A percentile compares a stretch with the other conserved stretches of the same genome.
Conservation (phyloP, 1,284 basidiomycete genomes). For the Cryptococcus floricola region DNA sequence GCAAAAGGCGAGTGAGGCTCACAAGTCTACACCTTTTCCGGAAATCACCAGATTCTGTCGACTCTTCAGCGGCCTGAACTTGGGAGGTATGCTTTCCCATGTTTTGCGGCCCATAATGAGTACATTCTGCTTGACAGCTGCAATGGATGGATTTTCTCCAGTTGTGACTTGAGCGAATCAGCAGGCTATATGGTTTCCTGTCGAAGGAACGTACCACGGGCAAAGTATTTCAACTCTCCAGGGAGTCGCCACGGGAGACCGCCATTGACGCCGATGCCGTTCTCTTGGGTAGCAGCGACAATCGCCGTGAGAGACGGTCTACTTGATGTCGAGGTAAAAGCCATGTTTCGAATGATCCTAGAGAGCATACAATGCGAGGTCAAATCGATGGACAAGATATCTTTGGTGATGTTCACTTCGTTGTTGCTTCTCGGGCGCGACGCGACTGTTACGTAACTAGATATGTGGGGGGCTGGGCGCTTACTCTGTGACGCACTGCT, state of each 20-base stretch:
- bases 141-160: slow-evolving; percentile 19
- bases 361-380: background rate
- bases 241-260: slow-evolving; percentile 83
- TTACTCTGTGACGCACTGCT: background rate
- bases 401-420: background rate
- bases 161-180: slow-evolving; percentile 37
- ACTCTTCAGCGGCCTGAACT: slow-evolving; percentile 74
- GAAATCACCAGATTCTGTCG: slow-evolving; percentile 81
- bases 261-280: slow-evolving; percentile 79
- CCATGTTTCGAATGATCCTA: background rate
- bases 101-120: slow-evolving; percentile 96
- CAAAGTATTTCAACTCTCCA: slow-evolving; percentile 92
- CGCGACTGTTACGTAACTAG: background rate
- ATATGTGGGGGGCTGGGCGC: too few species aligned
- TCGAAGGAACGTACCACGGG: slow-evolving; percentile 52
- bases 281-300: slow-evolving; percentile 80
- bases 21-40: slow-evolving; percentile 63
- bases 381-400: background rate
- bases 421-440: background rate
- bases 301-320: slow-evolving; percentile 67
- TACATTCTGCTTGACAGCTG: slow-evolving; percentile 56
- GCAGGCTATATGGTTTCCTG: background rate
- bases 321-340: background rate
- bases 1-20: slow-evolving; percentile 36
- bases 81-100: slow-evolving; percentile 94